Evolutionary conservation across 2,329 filamentous ascomycete genomes (phyloP), one percentile per base, ranked within the genome.

Genomic region (Zalaria sp.): DNA sequence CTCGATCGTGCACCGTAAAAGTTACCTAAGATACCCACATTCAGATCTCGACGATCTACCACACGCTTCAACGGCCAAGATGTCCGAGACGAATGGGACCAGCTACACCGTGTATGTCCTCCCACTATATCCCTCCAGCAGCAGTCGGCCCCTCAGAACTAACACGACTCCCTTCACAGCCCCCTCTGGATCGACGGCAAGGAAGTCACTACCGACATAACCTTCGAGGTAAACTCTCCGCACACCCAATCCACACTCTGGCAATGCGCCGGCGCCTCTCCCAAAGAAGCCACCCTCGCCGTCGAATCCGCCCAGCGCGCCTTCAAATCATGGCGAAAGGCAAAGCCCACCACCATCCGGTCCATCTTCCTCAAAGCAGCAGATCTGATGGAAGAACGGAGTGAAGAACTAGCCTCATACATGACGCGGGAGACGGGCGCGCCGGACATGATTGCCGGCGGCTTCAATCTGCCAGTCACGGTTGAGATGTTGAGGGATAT

Each of bases 361-460:
- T 73, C 81, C 46, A 75, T 89, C 46, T 71, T 91, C 49, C 63
- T 80, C 43, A 78, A 75, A 55, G 79, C 81, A 0, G 77, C 79
- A 28, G 51, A 54, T 34, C 39, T 53, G 25, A 45, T 57, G 31
- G 49, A 54, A 46, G 40, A 41, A 35, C 49, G 56, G 32, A 44
- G 66, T 11, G 69, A 75, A 7, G 81, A 85, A 57, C 59, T 85
- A 18, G 64, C 61, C 7, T 56, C 65, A 31, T 78, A 78, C 55
- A 75, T 82, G 65, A 60, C 65, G 36, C 59, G 68, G 18, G 72
- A 78, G 53, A 79, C 72, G 5, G 73, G 72, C 4, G 66, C 70
- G 3, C 57, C 54, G 2, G 55, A 66, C 5, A 43, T 45, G 3
- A 58, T 65, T 27, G 55, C 54, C 39, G 51, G 47, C 40, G 55